These are phyloP conservation scores for Allium fistulosum DNA, from an alignment of 106 monocot genomes.

Conservation along the genomic window DNA sequence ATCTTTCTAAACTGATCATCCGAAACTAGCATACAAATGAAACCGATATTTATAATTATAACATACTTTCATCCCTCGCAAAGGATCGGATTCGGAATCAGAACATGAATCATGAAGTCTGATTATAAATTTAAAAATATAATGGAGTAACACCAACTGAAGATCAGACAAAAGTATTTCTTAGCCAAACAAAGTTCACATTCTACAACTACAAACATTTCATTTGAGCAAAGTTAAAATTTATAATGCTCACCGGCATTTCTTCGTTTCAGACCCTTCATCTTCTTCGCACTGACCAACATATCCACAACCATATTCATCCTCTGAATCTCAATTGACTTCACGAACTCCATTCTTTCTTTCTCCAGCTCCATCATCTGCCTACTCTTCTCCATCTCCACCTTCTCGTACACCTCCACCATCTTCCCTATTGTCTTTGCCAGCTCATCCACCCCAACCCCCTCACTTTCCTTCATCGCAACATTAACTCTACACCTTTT, in stretches of 20 bases:
- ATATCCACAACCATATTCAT: constrained; percentile 82
- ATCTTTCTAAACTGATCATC: too few relatives aligned
- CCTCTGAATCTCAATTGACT: constrained; percentile 76
- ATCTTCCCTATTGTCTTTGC: constrained; percentile 55
- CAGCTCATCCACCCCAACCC: constrained; percentile 45
- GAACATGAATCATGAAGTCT: too few relatives aligned
- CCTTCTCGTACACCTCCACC: constrained; percentile 74
- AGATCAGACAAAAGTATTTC: too few relatives aligned
- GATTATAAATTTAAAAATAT: too few relatives aligned
- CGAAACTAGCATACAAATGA: too few relatives aligned
- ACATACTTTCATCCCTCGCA: too few relatives aligned
- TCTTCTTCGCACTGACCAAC: constrained; percentile 56
- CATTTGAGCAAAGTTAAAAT: too few relatives aligned
- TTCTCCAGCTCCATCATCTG: constrained; percentile 87
- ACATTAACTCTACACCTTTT: constrained; percentile 10
- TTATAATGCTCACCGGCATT: too few relatives aligned
- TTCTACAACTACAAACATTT: not conserved
- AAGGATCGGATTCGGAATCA: too few relatives aligned
- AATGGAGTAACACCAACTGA: too few relatives aligned
- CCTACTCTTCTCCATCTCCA: constrained; percentile 57
- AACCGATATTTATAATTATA: too few relatives aligned
- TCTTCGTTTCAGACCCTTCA: constrained; percentile 16
- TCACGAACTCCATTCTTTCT: constrained; percentile 87
- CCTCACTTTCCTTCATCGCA: constrained; percentile 12
- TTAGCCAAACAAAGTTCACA: too few relatives aligned